Base-by-base conservation (phyloP, 768 basidiomycete species). In the Boletus sensibilis region DNA sequence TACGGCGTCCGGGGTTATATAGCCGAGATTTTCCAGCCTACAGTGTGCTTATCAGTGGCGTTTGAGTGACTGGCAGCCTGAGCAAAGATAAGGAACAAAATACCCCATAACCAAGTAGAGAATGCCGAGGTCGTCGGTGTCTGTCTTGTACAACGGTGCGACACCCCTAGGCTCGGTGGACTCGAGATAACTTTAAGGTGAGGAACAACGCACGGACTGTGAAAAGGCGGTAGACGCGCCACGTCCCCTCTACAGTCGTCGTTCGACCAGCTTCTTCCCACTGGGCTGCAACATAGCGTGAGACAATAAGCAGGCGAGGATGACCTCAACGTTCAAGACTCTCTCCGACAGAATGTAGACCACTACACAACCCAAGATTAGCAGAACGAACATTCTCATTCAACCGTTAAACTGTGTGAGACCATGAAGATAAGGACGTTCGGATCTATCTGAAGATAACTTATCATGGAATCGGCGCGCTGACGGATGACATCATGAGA, bases 31-130 rank as follows among this genome's bases (percentile, higher is more conserved):
- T 40, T 33, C 44, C 12, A 20, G 8, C 10, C 43, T 23, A 7
- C 6, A 7, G 4, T 37, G 48, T 42, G 37, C 66, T 68, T 67
- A 66, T 64, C 61, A 14, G 52, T 29, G 49, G 37, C 43, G 49
- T 58, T 56, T 44, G 25, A 37, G 27, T 3, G 50, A 31, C 27
- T 11, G n/a, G 37, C n/a, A 35, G n/a, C 43, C 27, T 21, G 46
- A 2, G 34, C 13, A 45, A n/a, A 57, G 60, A 68, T 59, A 65
- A 68, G 66, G 52, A 38, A 31, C 13, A 13, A 42, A 35, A 25
- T 2, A 23, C 16, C 42, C 20, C 14, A n/a, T 2, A 33, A 13
- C 11, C 10, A 39, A 14, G 21, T 14, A 29, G 13, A 45, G 13
- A n/a, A 31, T 8, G 3, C 29, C 29, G 18, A 49, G 21, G 34